A percentile compares a stretch with the other conserved stretches of the same genome.
These are phyloP conservation scores for Corchorus capsularis DNA, from an alignment of 345 rosid species.

Conservation along the genomic window DNA sequence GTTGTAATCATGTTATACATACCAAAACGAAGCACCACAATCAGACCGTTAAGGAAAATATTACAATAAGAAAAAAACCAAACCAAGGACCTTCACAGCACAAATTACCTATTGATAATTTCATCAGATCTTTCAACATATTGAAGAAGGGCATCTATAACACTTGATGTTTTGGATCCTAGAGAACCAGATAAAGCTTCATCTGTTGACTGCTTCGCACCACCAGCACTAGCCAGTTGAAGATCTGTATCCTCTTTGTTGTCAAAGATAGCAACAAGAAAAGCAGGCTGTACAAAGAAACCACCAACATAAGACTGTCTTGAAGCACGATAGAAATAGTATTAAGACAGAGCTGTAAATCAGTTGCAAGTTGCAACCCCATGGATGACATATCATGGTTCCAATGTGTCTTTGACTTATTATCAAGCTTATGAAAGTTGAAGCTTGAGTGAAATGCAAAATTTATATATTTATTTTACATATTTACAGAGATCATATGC, in stretches of 20 bases:
- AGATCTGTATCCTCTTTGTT: slow-evolving; percentile 40
- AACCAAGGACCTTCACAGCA: slow-evolving; percentile 5
- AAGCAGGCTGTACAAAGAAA: slow-evolving; percentile 71
- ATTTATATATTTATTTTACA: not conserved
- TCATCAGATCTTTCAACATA: slow-evolving; percentile 58
- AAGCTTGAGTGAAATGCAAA: not conserved
- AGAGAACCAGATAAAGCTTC: slow-evolving; percentile 36
- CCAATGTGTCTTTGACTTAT: not conserved
- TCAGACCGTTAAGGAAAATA: slow-evolving; percentile 16
- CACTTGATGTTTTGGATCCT: slow-evolving; percentile 43
- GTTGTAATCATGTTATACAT: slow-evolving; percentile 20
- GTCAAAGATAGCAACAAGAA: slow-evolving; percentile 62
- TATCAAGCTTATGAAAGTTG: not conserved
- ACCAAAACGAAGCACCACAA: slow-evolving; percentile 21
- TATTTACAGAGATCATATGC: not conserved
- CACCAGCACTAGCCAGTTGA: slow-evolving; percentile 33
- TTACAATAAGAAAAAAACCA: slow-evolving; percentile 10
- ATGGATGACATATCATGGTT: not conserved
- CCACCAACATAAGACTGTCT: slow-evolving; percentile 7
- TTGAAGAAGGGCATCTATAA: slow-evolving; percentile 50
- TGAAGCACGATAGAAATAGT: slow-evolving; percentile 9
- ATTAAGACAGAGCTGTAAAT: not conserved
- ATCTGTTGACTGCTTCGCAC: slow-evolving; percentile 36
- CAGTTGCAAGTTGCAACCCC: not conserved
- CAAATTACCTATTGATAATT: slow-evolving; percentile 63